Base-by-base conservation (phyloP, 2,329 filamentous ascomycete genomes). In the Scleromitrula shiraiana region DNA sequence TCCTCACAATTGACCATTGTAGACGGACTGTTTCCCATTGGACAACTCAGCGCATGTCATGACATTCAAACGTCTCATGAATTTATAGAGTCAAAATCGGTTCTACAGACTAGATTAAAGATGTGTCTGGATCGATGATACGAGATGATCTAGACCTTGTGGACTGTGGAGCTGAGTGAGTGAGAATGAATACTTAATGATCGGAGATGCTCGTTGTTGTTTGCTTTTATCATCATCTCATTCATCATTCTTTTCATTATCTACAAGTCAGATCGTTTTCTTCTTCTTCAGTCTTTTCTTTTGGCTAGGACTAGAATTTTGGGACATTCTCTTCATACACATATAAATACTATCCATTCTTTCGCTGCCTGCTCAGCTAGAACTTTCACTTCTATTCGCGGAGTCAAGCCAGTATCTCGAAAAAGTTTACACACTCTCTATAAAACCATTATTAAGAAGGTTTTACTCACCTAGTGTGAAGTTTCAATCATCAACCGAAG, bases 21-120 rank as follows among this genome's bases (percentile, higher is more conserved):
- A 29, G 24, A 27, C 39, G 51, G 50, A 24, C 44, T 32, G 12
- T 27, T 30, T 57, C 55, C 49, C 23, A 64, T 64, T 63, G 60
- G 62, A 49, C 54, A 53, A 26, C 41, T 37, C 58, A 63, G 62
- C 62, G 62, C 42, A 46, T 60, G 55, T 52, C 53, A 59, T 50
- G 20, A 62, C 60, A 53, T 32, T 45, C 50, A 39, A 41, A 41
- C 58, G 62, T 62, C 57, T 62, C 62, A 62, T 56, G 48, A 58
- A 61, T 58, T 59, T 56, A 58, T 62, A 62, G 59, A 62, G 52
- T 59, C 56, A 56, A 46, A 22, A 14, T 12, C 17, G 32, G 27
- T 20, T 48, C 4, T 42, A 36, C 45, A 40, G n/a, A 26, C 29
- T 33, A 46, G 20, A 9, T 24, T 22, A 9, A 20, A 22, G 17